Base-by-base conservation (phyloP, 2,329 filamentous ascomycete species). In the Magnaporthiopsis poae region DNA sequence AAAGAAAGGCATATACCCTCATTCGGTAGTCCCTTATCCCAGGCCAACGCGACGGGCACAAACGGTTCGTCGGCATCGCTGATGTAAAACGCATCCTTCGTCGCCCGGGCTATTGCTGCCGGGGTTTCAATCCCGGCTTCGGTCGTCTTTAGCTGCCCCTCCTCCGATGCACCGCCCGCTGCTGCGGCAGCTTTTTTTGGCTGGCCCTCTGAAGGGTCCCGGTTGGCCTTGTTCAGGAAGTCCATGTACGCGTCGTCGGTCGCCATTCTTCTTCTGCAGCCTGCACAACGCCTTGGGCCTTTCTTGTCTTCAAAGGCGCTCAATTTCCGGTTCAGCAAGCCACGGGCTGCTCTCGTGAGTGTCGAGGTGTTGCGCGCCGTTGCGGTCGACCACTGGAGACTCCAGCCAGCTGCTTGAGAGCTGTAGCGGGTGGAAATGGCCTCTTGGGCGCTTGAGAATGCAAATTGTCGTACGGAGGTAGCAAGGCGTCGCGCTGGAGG, bases 11-110 rank as follows among this genome's bases (percentile, higher is more conserved):
- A 78, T 82, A 72, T 74, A 89, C 87, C 81, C 76, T 89, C 87
- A 70, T 85, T 81, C 0, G 88, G 86, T 71, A 89, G 73, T 3
- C 80, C 80, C 29, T 78, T 79, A 31, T 79, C 82, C 27, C 80
- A 91, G 70, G 81, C 82, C 70, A 96, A 75, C 65, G 84, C 86
- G 7, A 96, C 90, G 3, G 87, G 86, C 75, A 90, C 87, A 76
- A 96, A 96, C 5, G 89, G 88, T 80, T 96, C 91, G 75, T 96
- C 92, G 36, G 91, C 87, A 68, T 96, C 93, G 69, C 89, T 95
- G 21, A 85, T 77, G 76, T 95, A 96, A 74, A 89, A 88, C 61
- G 82, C 84, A 67, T 89, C 72, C 64, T 82, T 80, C 66, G 78
- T 78, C 9, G 79, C 81, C 60, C 78, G 75, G 66, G 78, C 76